Conservation (phyloP, 2,329 filamentous ascomycete genomes). For the Trichoderma sp. region DNA sequence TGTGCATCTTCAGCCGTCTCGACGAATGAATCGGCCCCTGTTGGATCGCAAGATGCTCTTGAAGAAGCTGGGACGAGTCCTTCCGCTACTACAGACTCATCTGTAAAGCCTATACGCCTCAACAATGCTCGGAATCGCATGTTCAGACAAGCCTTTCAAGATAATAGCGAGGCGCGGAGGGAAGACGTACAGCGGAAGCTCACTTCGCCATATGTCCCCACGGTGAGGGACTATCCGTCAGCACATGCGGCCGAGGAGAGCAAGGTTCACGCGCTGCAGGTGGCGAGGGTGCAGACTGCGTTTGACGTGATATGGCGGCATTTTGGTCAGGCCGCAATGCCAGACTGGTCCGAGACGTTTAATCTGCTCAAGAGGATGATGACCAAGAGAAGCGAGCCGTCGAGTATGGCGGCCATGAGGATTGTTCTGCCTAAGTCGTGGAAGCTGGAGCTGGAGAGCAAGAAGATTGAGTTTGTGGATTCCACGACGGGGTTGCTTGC, state of each 20-base stretch:
- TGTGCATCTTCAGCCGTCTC: neutral
- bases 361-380: slow-evolving; percentile 42
- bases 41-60: neutral
- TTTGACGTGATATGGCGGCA: slow-evolving; percentile 38
- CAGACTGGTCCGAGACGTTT: slow-evolving; percentile 45
- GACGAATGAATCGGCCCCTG: neutral
- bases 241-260: slow-evolving; percentile 29
- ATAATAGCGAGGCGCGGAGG: slow-evolving; percentile 26
- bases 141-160: slow-evolving; percentile 34
- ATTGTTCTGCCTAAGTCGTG: slow-evolving; percentile 39
- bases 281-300: slow-evolving; percentile 40
- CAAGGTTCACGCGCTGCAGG: slow-evolving; percentile 26
- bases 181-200: slow-evolving; percentile 27
- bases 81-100: neutral
- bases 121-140: slow-evolving; percentile 31
- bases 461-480: slow-evolving; percentile 39
- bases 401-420: slow-evolving; percentile 40
- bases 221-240: slow-evolving; percentile 33
- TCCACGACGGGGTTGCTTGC: slow-evolving; percentile 37
- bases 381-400: slow-evolving; percentile 33
- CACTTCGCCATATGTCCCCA: slow-evolving; percentile 33
- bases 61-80: slow-evolving; percentile 19
- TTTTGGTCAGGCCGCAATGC: slow-evolving; percentile 30
- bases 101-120: neutral
- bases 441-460: slow-evolving; percentile 38